These are phyloP conservation scores for Pezizomycotina sp. DNA, from an alignment of 2,329 filamentous ascomycete genomes.

Conservation along the genomic window DNA sequence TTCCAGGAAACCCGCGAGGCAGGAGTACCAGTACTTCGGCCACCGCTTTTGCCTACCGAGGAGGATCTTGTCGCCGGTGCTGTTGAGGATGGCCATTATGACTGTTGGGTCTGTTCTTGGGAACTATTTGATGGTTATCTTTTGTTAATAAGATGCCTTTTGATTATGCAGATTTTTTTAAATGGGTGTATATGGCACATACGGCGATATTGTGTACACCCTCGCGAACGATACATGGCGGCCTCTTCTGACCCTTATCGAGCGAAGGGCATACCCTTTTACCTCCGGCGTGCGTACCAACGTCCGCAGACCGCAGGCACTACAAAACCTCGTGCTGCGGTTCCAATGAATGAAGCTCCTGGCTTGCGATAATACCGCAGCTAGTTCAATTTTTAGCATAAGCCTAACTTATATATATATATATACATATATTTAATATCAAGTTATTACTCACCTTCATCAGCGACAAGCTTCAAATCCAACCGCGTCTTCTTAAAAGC, in stretches of 20 bases:
- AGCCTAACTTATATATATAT: background rate
- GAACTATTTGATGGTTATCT: slow-evolving; percentile 43
- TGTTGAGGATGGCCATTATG: slow-evolving; percentile 80
- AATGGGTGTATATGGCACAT: background rate
- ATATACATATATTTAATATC: slow-evolving; percentile 7
- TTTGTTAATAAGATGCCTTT: background rate
- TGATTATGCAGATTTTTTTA: background rate
- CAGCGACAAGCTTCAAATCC: slow-evolving; percentile 42
- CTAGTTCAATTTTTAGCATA: slow-evolving; percentile 32
- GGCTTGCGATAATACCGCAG: slow-evolving; percentile 78
- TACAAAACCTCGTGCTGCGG: slow-evolving; percentile 69
- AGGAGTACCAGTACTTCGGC: slow-evolving; percentile 65
- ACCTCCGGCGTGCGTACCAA: slow-evolving; percentile 60
- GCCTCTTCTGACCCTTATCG: slow-evolving; percentile 44
- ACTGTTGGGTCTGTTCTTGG: slow-evolving; percentile 87
- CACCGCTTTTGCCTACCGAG: slow-evolving; percentile 74
- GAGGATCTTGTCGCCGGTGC: slow-evolving; percentile 59
- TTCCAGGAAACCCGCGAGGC: slow-evolving; percentile 73
- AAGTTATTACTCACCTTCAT: slow-evolving; percentile 38
- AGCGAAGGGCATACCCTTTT: slow-evolving; percentile 64
- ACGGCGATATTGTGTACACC: slow-evolving; percentile 57
- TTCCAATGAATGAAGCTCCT: slow-evolving; percentile 91
- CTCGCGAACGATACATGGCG: slow-evolving; percentile 61
- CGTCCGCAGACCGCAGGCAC: slow-evolving; percentile 68
- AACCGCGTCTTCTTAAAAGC: slow-evolving; percentile 50